Percentiles rank a stretch among this genome's conserved stretches.
phyloP scores from a whole-genome alignment of 2,329 filamentous ascomycete species.

The Fusarium pseudonygamai region DNA sequence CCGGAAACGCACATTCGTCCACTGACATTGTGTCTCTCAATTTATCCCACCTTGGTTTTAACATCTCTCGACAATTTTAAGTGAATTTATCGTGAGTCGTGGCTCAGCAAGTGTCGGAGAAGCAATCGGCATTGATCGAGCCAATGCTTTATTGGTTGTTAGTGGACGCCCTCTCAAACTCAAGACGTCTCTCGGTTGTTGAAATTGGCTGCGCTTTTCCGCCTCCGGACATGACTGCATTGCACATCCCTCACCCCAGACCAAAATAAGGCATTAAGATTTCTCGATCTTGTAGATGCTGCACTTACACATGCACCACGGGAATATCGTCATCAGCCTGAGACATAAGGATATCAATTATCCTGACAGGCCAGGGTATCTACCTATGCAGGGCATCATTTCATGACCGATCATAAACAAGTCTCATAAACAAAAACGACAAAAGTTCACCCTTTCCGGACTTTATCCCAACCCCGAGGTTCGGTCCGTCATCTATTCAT shows the following conservation, averaged over 20 bases:
- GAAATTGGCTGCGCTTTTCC: constrained; percentile 21
- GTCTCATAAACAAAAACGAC: not conserved
- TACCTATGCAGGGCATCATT: not conserved
- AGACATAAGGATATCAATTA: not conserved
- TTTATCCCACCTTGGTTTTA: not conserved
- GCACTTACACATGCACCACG: not conserved
- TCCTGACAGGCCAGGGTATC: not conserved
- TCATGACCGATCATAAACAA: not conserved
- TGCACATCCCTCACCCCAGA: not conserved
- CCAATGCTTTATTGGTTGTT: not conserved
- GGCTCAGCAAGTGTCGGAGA: not conserved
- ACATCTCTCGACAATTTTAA: not conserved
- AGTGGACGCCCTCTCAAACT: not conserved
- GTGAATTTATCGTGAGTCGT: not conserved
- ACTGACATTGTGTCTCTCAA: constrained; percentile 3
- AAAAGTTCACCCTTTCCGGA: not conserved
- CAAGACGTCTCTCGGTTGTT: not conserved
- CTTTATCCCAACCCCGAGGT: not conserved
- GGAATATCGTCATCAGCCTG: not conserved
- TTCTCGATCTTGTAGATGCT: not conserved
- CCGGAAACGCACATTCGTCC: constrained; percentile 24
- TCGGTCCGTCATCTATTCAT: not conserved
- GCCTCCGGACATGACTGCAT: constrained; percentile 15
- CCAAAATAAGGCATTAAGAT: not conserved
- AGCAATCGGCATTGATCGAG: not conserved